Conservation (phyloP, 371 early-diverging fungal genomes). For the Mortierella sp. region DNA sequence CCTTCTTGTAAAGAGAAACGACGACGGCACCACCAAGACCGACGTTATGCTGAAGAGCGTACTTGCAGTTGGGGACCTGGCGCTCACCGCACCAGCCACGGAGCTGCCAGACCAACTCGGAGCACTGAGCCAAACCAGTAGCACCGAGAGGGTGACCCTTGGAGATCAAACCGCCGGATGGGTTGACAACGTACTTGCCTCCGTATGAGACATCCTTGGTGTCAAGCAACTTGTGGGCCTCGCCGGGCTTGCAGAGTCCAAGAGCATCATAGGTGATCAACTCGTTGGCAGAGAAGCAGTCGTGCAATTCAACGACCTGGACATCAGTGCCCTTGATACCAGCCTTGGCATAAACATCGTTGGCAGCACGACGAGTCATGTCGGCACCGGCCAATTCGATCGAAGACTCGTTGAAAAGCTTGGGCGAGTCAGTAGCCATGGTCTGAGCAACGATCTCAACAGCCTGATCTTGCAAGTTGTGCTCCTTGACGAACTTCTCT, state of each 20-base stretch:
- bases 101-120: constrained; percentile 74
- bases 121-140: constrained; percentile 85
- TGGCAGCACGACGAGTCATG: constrained; percentile 79
- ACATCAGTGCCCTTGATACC: constrained; percentile 74
- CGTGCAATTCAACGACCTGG: constrained; percentile 83
- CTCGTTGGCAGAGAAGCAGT: constrained; percentile 88
- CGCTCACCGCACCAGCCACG: constrained; percentile 81
- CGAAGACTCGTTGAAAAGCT: constrained; percentile 64
- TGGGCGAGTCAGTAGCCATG: constrained; percentile 83
- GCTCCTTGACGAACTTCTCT: constrained; percentile 74
- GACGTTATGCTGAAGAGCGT: constrained; percentile 85
- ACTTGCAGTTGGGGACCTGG: constrained; percentile 75
- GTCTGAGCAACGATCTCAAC: constrained; percentile 78
- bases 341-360: constrained; percentile 67
- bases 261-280: constrained; percentile 84
- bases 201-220: constrained; percentile 69
- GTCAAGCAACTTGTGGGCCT: constrained; percentile 73
- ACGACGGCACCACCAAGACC: constrained; percentile 87
- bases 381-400: constrained; percentile 81
- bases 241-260: constrained; percentile 74
- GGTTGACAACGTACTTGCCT: constrained; percentile 78
- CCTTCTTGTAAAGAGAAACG: constrained; percentile 74
- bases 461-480: constrained; percentile 76
- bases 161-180: constrained; percentile 85
- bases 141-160: constrained; percentile 89